Conservation (phyloP, 1,139 yeast genomes). For the Saccharomyces pastorianus region DNA sequence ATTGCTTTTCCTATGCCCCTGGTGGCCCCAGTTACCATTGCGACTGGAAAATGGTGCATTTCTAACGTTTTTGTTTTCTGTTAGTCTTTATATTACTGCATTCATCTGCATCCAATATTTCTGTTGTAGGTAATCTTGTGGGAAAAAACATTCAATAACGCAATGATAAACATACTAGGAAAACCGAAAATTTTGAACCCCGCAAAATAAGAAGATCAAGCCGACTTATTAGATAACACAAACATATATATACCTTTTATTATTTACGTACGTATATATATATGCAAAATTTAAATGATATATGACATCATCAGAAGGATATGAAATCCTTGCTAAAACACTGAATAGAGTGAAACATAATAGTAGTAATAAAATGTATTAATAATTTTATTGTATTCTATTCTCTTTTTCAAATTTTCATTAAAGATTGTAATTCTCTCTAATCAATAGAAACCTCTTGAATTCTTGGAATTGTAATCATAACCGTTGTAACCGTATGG, state of each 20-base stretch:
- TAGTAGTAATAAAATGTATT: not conserved
- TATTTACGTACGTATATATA: constrained; percentile 12
- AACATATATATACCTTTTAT: constrained; percentile 6
- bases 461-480: constrained; percentile 27
- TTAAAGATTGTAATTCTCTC: not conserved
- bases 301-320: constrained; percentile 2
- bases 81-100: too few species aligned
- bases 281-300: constrained; percentile 11
- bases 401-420: not conserved
- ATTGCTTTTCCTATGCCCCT: constrained; percentile 73
- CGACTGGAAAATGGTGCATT: constrained; percentile 27
- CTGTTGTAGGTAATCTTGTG: not conserved
- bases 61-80: not conserved
- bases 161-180: not conserved
- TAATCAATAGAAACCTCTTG: constrained; percentile 28
- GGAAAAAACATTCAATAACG: not conserved
- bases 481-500: constrained; percentile 29
- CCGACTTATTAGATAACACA: constrained; percentile 2
- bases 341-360: not conserved
- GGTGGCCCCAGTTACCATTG: constrained; percentile 79
- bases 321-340: not conserved
- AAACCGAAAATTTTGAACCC: not conserved
- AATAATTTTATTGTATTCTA: not conserved
- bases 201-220: not conserved
- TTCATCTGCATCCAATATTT: not conserved